Evolutionary conservation across 2,329 filamentous ascomycete genomes (phyloP), one percentile per base, ranked within the genome.

Genomic region (Ophiostoma perfectum): DNA sequence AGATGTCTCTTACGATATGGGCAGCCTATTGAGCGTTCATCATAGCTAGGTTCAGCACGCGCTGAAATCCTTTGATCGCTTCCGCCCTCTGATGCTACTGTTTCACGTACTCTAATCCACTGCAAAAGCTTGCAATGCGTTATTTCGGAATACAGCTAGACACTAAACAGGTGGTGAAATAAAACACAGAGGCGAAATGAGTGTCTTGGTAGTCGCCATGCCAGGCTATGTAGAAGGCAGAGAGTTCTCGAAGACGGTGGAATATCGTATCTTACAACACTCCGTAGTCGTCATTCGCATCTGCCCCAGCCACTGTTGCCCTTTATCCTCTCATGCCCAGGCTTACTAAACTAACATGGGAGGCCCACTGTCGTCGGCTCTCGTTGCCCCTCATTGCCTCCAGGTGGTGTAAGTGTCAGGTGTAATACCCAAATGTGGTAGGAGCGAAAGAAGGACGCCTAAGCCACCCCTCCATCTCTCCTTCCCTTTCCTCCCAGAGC

Each of bases 371-470:
- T 45, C 65, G 62, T 65, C 60, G 63, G 41, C 65, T 52, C 62
- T 67, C 6, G 55, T 67, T 65, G 68, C 66, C 66, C 68, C 68
- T 67, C 68, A 47, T 65, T 58, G 49, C 49, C 49, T 6, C 49
- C n/a, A 11, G 18, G 18, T 27, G 49, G 49, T 55, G 49, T 55
- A 55, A 55, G n/a, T 27, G 12, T 11, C 9, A 11, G 42, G 42
- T 45, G 42, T 45, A 44, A 45, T 45, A 45, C 42, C 42, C 49
- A 27, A 55, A 55, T 55, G 27, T 55, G n/a, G 49, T 14, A 55
- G 18, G 49, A 55, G 49, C 49, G 18, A 55, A 55, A 8, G 8
- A 18, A 55, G 18, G 47, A 52, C 49, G 18, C 8, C 49, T 27
- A 27, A 55, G 49, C 49, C 49, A 27, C 27, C 47, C 49, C 49